Evolutionary conservation across 2,329 filamentous ascomycete genomes (phyloP), one percentile per base, ranked within the genome.

Genomic region (Thielaviopsis euricoi): DNA sequence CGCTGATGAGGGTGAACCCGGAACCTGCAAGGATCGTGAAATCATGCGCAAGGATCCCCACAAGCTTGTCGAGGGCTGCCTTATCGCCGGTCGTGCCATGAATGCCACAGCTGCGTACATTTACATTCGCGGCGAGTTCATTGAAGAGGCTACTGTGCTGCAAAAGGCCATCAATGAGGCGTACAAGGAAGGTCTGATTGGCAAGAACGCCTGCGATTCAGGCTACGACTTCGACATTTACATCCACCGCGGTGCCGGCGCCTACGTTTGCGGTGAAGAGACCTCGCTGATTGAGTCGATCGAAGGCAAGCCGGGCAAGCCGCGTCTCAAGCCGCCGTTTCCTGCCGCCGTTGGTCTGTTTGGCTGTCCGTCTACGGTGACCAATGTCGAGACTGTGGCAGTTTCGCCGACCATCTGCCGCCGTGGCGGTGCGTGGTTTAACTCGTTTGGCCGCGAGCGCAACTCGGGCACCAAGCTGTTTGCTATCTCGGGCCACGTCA

Each of bases 31-130:
- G 77, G 93, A 98, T 73, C 86, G 93, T 69, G 93, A 98, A 73
- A 98, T 98, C 65, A 98, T 98, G 93, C 89, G 93, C 74, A 98
- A 98, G 76, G 93, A 98, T 71, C 93, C 93, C 62, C 93, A 98
- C 79, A 98, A 98, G 80, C 86, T 98, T 64, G 78, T 98, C 68
- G 93, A 98, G 76, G 93, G 93, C 70, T 98, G 93, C 73, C 78
- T 98, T 63, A 86, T 98, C 53, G 89, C 93, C 64, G 93, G 93
- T 56, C 86, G 93, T 69, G 90, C 93, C 69, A 98, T 98, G 93
- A 98, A 98, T 76, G 93, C 90, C 68, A 93, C 88, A 53, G 93
- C 93, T 60, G 93, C 93, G 64, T 98, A 98, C 76, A 98, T 98
- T 71, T 98, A 98, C 74, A 98, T 98, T 67, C 90, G 93, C 70